Base-by-base conservation (phyloP, 257 asterid genomes). In the Paulownia fortunei region DNA sequence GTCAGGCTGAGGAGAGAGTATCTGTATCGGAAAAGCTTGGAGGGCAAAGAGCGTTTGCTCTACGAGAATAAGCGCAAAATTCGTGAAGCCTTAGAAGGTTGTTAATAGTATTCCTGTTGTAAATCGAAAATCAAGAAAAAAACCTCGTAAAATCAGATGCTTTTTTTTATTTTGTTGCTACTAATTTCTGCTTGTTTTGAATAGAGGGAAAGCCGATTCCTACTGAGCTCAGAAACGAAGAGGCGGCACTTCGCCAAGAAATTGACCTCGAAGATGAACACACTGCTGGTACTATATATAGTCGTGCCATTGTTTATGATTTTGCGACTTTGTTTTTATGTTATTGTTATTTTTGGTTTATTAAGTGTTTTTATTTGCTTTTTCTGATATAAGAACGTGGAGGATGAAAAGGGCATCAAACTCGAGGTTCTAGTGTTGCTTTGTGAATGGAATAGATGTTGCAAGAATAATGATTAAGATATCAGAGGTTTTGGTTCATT, bases 141-240 rank as follows among this genome's bases (percentile, higher is more conserved):
- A 23, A 15, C 2, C 6, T 0, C n/a, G 9, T 15, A 12, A 19
- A 13, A 58, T 19, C 24, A 0, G 21, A 12, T 69, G 19, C 12
- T 74, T 9, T 23, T 59, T 27, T 70, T 24, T 15, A 1, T 39
- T 16, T 4, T 41, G n/a, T 18, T 61, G 12, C 23, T 41, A 8
- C 27, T 32, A 12, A 36, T 30, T 46, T 51, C 8, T 69, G n/a
- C 18, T 82, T 55, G 18, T 58, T 69, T 8, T 76, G 41, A 62
- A 63, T 80, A 92, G 99, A 91, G 94, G 98, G 97, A 61, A 95
- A 92, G 79, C 97, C 99, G 8, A 95, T 95, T 76, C 99, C 99
- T 11, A 95, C 98, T 55, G 99, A 95, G 91, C 97, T 95, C 71
- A 84, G 97, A 71, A 93, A 95, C 52, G 97, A 95, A 81, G 99